phyloP scores from a whole-genome alignment of 2,329 filamentous ascomycete species.

The Monilinia fructicola region DNA sequence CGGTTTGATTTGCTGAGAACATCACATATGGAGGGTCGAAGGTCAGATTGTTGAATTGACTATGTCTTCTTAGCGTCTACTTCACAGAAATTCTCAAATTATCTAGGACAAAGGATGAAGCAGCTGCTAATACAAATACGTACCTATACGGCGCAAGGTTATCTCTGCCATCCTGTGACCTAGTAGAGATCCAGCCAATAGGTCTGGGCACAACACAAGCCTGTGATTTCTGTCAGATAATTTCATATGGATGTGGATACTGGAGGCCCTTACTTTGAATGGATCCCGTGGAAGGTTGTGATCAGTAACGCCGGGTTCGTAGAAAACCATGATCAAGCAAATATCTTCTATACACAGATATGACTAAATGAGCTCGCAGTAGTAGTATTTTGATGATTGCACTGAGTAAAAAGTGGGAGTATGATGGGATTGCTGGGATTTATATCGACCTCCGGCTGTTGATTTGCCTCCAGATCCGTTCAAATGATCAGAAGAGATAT shows the following conservation, averaged over 20 bases:
- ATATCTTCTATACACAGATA: background rate
- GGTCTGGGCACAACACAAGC: constrained; percentile 60
- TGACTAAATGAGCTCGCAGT: background rate
- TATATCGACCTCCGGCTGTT: background rate
- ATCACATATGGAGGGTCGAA: constrained; percentile 64
- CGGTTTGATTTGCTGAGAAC: constrained; percentile 59
- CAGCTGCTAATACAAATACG: background rate
- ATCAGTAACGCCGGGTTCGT: constrained; percentile 14
- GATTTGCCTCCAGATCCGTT: background rate
- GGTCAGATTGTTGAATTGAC: constrained; percentile 62
- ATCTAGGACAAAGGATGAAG: background rate
- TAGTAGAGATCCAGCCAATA: constrained; percentile 63
- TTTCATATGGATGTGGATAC: background rate
- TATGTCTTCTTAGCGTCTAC: background rate
- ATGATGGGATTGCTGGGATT: background rate
- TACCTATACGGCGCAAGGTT: constrained; percentile 57
- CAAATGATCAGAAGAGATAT: background rate
- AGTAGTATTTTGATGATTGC: background rate
- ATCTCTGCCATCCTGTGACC: constrained; percentile 47
- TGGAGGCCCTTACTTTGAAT: constrained; percentile 22
- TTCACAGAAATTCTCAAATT: background rate
- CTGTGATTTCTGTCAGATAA: constrained; percentile 36
- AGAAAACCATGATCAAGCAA: constrained; percentile 10
- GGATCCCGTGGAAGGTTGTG: constrained; percentile 25
- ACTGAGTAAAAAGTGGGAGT: background rate